Percentiles rank a stretch among this genome's conserved stretches.
Evolutionary conservation across 176 grass and related monocot genomes (phyloP).

Genomic region (Carex parvula): DNA sequence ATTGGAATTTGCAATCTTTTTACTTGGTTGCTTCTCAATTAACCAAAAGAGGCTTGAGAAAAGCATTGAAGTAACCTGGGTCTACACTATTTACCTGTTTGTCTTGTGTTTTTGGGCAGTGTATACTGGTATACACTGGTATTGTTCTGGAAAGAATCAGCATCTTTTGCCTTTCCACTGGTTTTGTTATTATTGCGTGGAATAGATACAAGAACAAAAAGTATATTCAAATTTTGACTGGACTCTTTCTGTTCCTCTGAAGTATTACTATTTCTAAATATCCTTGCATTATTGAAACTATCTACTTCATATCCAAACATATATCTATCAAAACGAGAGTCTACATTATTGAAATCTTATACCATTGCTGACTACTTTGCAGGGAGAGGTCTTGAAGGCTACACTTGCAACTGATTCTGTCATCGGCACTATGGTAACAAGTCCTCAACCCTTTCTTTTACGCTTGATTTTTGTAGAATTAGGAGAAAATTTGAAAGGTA

Average conservation of each 20-base stretch:
- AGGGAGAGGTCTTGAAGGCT: conserved; percentile 85
- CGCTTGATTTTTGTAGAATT: background rate
- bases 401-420: conserved; percentile 89
- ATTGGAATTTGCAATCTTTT: background rate
- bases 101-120: background rate
- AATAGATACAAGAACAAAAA: background rate
- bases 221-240: background rate
- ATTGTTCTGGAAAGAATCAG: background rate
- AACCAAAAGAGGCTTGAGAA: conserved; percentile 15
- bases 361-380: conserved; percentile 9
- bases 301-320: background rate
- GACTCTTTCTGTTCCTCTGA: background rate
- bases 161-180: background rate
- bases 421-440: conserved; percentile 78
- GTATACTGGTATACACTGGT: background rate
- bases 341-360: background rate
- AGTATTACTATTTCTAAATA: conserved; percentile 2
- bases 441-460: background rate
- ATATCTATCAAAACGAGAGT: background rate
- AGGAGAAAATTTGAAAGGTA: background rate
- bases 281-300: background rate
- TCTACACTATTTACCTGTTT: background rate
- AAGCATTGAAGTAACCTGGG: conserved; percentile 4
- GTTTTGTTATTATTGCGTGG: background rate
- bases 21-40: conserved; percentile 24